Evolutionary conservation across 2,329 filamentous ascomycete genomes (phyloP).

Genomic region (Talaromyces sp.): DNA sequence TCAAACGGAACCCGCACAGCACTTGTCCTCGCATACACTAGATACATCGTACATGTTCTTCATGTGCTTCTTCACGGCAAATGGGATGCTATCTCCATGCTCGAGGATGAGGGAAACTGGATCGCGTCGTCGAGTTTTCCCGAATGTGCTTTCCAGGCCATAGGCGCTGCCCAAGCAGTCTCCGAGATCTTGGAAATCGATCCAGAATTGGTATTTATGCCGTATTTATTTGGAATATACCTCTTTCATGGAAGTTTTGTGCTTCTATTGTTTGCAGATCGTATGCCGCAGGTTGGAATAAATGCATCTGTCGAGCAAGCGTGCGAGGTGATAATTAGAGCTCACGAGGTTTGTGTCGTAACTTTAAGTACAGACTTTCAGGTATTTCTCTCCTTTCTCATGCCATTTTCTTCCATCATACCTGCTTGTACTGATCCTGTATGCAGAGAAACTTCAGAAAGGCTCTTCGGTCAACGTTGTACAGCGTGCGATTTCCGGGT

Average conservation of each 20-base stretch:
- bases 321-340: slow-evolving; percentile 46
- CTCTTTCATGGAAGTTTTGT: slow-evolving; percentile 48
- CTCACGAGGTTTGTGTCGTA: slow-evolving; percentile 47
- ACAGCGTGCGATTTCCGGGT: slow-evolving; percentile 36
- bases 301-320: slow-evolving; percentile 44
- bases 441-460: slow-evolving; percentile 49
- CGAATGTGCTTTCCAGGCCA: slow-evolving; percentile 43
- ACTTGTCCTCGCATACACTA: slow-evolving; percentile 44
- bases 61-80: slow-evolving; percentile 45
- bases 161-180: slow-evolving; percentile 43
- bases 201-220: slow-evolving; percentile 48
- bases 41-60: slow-evolving; percentile 44
- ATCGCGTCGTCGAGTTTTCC: slow-evolving; percentile 43
- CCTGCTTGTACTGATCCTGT: background rate
- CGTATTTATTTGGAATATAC: slow-evolving; percentile 50
- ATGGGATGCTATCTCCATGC: slow-evolving; percentile 46
- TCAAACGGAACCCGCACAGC: background rate
- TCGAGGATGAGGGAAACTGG: slow-evolving; percentile 46
- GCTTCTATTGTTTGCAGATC: slow-evolving; percentile 37
- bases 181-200: slow-evolving; percentile 44
- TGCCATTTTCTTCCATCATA: background rate
- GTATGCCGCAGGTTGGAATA: slow-evolving; percentile 43
- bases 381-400: slow-evolving; percentile 21
- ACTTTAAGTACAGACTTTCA: slow-evolving; percentile 48
- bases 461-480: slow-evolving; percentile 46